Conservation (phyloP, 2,329 filamentous ascomycete species). For the Fusarium protoensiforme region DNA sequence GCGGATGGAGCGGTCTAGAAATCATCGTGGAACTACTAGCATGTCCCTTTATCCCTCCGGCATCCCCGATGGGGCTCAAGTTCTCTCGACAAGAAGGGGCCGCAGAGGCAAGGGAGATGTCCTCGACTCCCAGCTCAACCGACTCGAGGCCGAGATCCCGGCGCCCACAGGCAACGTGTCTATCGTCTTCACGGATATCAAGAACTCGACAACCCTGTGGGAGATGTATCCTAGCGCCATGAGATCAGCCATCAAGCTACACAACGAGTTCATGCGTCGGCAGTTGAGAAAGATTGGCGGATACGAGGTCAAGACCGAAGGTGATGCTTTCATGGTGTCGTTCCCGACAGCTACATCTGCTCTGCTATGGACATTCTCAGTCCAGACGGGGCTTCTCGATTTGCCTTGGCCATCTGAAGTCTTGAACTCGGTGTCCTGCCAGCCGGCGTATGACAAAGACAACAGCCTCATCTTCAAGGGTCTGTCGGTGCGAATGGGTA, state of each 20-base stretch:
- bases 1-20: conserved; percentile 77
- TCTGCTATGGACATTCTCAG: conserved; percentile 94
- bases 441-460: conserved; percentile 84
- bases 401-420: conserved; percentile 95
- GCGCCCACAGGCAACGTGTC: conserved; percentile 91
- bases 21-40: conserved; percentile 77
- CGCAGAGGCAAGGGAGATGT: conserved; percentile 72
- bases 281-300: conserved; percentile 94
- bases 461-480: conserved; percentile 92
- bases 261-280: conserved; percentile 96
- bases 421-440: conserved; percentile 84
- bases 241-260: conserved; percentile 95
- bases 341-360: conserved; percentile 97
- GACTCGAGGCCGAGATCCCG: conserved; percentile 90
- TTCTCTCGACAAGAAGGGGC: conserved; percentile 71
- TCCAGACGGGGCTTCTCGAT: conserved; percentile 88
- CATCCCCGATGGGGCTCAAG: conserved; percentile 75
- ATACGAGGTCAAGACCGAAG: conserved; percentile 99
- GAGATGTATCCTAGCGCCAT: conserved; percentile 95
- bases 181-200: conserved; percentile 98
- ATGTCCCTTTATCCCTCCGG: conserved; percentile 86
- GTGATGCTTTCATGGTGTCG: conserved; percentile 99
- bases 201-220: conserved; percentile 96
- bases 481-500: conserved; percentile 95
- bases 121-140: conserved; percentile 87